Base-by-base conservation (phyloP, 768 basidiomycete species). In the Amanita phalloides region DNA sequence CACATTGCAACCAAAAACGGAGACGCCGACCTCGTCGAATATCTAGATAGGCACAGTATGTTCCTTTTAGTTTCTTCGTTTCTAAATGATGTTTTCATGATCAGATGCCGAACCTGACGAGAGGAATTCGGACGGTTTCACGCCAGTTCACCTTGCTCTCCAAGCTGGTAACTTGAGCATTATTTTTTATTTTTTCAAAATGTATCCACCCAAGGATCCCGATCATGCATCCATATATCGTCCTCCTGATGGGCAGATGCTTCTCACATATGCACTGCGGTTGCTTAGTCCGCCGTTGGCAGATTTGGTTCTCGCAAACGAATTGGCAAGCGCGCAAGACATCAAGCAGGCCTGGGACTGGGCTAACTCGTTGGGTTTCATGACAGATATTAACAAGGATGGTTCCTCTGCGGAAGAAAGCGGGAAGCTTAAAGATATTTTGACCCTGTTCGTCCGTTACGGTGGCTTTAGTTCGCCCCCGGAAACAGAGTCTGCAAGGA, bases 101-200 rank as follows among this genome's bases (percentile, higher is more conserved):
- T 28, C 59, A 89, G 87, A 79, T 66, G 85, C 84, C 45, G 83
- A 87, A 55, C 71, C 77, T 17, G 86, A 87, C 54, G 87, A 89
- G 61, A 75, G 77, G 48, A 74, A 88, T 63, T 73, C 71, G 0
- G 56, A 69, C 46, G 75, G 76, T 21, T 67, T 74, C 45, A 84
- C 85, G 3, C 75, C 82, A 2, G 81, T 86, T 66, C 86, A 90
- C 63, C 57, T 79, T 48, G 83, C 84, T 8, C 61, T 89, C 7
- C 67, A 71, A 59, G 60, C 60, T 52, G 80, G 82, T 9, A 68
- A 80, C 56, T 58, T 78, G 28, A 55, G 71, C 10, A 70, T 86
- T 54, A 63, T 83, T 53, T 66, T 72, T 38, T 71, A 81, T 68
- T 80, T 88, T 69, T 70, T 89, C 58, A 69, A 84, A 49, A 66